These are phyloP conservation scores for Candida pseudoviswanathii DNA, from an alignment of 1,139 yeast species.

Conservation along the genomic window DNA sequence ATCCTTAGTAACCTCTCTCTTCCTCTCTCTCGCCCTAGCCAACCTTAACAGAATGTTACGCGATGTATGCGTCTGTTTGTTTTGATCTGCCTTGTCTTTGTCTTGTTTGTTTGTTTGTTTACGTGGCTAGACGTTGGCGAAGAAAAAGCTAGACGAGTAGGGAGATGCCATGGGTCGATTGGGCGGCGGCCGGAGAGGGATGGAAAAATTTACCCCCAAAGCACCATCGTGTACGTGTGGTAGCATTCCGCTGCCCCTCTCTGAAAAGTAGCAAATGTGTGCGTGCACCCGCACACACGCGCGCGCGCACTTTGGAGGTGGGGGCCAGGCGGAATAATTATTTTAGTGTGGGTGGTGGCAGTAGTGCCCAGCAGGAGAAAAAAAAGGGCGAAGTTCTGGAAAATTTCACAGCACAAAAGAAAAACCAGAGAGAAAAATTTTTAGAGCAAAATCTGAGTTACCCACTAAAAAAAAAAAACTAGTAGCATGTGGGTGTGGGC, in stretches of 20 bases:
- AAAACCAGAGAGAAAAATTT: not conserved
- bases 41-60: not conserved
- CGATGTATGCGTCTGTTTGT: not conserved
- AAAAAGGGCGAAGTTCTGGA: slow-evolving; percentile 1
- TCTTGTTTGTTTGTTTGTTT: not conserved
- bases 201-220: not conserved
- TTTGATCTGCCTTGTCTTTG: not conserved
- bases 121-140: not conserved
- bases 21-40: not conserved
- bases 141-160: not conserved
- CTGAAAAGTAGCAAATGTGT: not conserved
- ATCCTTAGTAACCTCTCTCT: not conserved
- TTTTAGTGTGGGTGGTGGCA: not conserved
- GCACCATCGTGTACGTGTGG: not conserved
- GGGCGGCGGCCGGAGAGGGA: too few relatives aligned
- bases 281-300: not conserved
- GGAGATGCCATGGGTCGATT: not conserved
- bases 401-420: not conserved
- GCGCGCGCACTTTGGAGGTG: too few relatives aligned
- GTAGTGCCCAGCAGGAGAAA: not conserved
- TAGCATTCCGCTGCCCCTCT: not conserved
- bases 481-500: too few relatives aligned
- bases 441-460: not conserved
- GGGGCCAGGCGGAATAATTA: not conserved
- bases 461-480: too few relatives aligned